A percentile compares a stretch with the other conserved stretches of the same genome.
Evolutionary conservation across 2,329 filamentous ascomycete species (phyloP).

Genomic region (Arachnopeziza araneosa): DNA sequence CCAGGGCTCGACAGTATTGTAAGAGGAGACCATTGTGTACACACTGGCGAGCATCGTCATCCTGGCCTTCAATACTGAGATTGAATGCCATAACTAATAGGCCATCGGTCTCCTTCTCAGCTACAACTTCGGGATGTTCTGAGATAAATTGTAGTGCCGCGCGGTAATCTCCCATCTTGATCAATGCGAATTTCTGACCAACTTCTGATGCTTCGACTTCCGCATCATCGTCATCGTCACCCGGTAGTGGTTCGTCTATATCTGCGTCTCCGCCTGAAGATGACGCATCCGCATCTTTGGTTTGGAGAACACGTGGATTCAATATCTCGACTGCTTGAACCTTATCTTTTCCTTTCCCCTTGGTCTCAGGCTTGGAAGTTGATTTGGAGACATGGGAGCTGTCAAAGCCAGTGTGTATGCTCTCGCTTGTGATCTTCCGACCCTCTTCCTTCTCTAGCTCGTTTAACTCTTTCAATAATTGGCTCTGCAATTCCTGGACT

Average conservation of each 20-base stretch:
- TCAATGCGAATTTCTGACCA: conserved; percentile 76
- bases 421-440: conserved; percentile 90
- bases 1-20: conserved; percentile 90
- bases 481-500: conserved; percentile 69
- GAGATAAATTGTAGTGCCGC: conserved; percentile 70
- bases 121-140: conserved; percentile 70
- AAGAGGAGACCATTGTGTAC: conserved; percentile 90
- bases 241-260: conserved; percentile 46
- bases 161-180: conserved; percentile 69
- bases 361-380: conserved; percentile 27
- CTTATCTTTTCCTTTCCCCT: conserved; percentile 14
- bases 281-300: conserved; percentile 38
- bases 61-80: conserved; percentile 68
- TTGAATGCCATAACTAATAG: conserved; percentile 90
- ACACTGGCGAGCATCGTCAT: conserved; percentile 74
- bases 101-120: conserved; percentile 84
- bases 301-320: conserved; percentile 54
- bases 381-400: conserved; percentile 73
- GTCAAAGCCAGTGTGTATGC: conserved; percentile 83
- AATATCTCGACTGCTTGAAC: conserved; percentile 63
- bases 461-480: conserved; percentile 67
- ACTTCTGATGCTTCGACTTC: conserved; percentile 70
- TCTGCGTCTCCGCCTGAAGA: conserved; percentile 58
- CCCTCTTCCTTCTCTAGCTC: conserved; percentile 80
- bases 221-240: conserved; percentile 58